Base-by-base conservation (phyloP, 306 rosid species). In the Dalbergia cultrata region DNA sequence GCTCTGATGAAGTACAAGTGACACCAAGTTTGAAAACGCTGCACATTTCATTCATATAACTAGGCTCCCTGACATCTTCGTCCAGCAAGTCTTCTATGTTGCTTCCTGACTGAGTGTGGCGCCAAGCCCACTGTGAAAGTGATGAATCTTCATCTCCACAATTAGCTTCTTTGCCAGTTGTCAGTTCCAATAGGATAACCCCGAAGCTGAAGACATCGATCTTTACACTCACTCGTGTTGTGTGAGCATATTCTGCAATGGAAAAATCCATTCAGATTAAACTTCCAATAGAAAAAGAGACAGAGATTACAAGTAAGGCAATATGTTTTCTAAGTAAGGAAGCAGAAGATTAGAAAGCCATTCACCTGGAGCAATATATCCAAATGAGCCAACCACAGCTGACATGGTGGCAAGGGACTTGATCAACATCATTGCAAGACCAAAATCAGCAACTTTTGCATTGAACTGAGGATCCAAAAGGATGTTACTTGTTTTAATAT, bases 371-470 rank as follows among this genome's bases (percentile, higher is more conserved):
- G 97, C 97, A 44, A 92, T 85, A 82, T 92, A 92, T 75, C 97
- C 97, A 16, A 92, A 63, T 26, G 97, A 87, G 45, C 97, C 97
- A 11, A 83, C 89, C n/a, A 90, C 87, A 26, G 76, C 47, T 3
- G 97, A 90, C 90, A 87, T 75, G 6, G 88, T 88, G 13, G 85
- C 85, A 41, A 85, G 81, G 14, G 94, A 88, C 61, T 80, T 90
- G 67, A 85, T 74, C 82, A 91, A 65, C 77, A 89, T 75, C 89
- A 70, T 93, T 21, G 96, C 98, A 5, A 95, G 79, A 41, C 99
- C 99, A 67, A 95, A 95, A 79, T 95, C 97, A 16, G 97, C 94
- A 26, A 93, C 90, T 87, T 91, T 89, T 26, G 97, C 96, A 14
- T 86, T 90, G 87, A 93, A 90, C 0, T 86, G 86, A 2, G 92